Evolutionary conservation across 2,329 filamentous ascomycete species (phyloP), one percentile per base, ranked within the genome.

Genomic region (Akanthomyces muscarius): DNA sequence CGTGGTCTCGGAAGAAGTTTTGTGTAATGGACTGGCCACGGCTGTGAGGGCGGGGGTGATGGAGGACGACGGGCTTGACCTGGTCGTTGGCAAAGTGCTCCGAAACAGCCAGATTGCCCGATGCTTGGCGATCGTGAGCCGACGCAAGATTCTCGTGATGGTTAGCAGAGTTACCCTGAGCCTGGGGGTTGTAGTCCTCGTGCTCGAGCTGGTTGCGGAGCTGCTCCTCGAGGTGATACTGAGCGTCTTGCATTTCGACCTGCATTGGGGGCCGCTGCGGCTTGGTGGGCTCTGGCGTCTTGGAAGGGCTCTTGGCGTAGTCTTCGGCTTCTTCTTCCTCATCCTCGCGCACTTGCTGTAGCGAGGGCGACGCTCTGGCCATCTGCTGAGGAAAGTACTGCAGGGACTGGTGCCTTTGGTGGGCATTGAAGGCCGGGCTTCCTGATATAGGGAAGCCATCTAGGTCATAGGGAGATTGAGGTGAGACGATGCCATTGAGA

Each of bases 141-240:
- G 72, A 63, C 41, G 69, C 65, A 28, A 70, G 66, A 11, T 68
- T 68, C 58, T 68, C 69, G 6, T 67, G 66, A 38, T 70, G 66
- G 25, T 66, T 68, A 45, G 66, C 65, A 52, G 63, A 65, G 28
- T 74, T 71, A 2, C 69, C 68, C 59, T 77, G 74, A 47, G 82
- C 78, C 56, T 87, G 86, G 2, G 88, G 88, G 69, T 86, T 90
- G 71, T 91, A 89, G 67, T 91, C 89, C 62, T 90, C 88, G 68
- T 92, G 89, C 64, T 93, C 89, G 55, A 94, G 80, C 70, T 94
- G 89, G 61, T 89, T 87, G 58, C 91, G 87, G 65, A 93, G 86
- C 65, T 91, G 87, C 71, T 92, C 87, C 71, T 93, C 90, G 65
- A 95, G 76, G 69, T 94, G 91, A 71, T 95, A 94, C 69, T 96